A percentile compares a stretch with the other conserved stretches of the same genome.
phyloP scores from a whole-genome alignment of 257 asterid genomes.

The Solanum habrochaites region DNA sequence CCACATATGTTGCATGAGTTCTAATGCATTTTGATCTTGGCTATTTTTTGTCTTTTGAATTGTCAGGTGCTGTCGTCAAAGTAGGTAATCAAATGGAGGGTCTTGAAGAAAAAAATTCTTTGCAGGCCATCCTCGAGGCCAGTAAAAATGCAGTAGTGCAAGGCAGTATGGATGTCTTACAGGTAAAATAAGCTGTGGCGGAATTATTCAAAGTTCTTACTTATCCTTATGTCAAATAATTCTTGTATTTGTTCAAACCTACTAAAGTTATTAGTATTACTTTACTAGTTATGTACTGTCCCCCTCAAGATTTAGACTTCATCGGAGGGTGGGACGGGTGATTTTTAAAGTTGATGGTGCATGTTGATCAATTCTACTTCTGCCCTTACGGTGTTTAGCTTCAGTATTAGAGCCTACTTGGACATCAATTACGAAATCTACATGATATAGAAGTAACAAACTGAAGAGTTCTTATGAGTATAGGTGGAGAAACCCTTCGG shows the following conservation, averaged over 20 bases:
- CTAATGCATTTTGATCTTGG: neutral
- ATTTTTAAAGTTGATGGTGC: neutral
- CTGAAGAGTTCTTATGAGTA: neutral
- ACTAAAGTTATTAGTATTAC: neutral
- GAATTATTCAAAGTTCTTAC: neutral
- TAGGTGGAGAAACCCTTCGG: neutral
- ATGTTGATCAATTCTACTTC: neutral
- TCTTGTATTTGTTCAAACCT: neutral
- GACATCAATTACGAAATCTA: neutral
- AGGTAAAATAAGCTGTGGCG: slow-evolving; percentile 30
- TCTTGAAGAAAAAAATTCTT: slow-evolving; percentile 31
- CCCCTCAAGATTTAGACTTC: neutral
- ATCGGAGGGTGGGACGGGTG: neutral
- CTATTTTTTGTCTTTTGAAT: slow-evolving; percentile 4
- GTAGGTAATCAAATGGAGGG: slow-evolving; percentile 48
- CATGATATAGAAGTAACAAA: neutral
- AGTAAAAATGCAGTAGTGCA: slow-evolving; percentile 68
- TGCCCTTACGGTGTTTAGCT: neutral
- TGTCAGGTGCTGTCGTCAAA: slow-evolving; percentile 52
- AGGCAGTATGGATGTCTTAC: slow-evolving; percentile 70
- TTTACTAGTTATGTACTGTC: neutral
- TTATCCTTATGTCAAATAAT: neutral
- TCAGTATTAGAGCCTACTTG: neutral
- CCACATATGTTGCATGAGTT: neutral
- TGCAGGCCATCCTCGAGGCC: slow-evolving; percentile 68